These are phyloP conservation scores for Dactylellina haptotyla DNA, from an alignment of 2,329 filamentous ascomycete genomes.

Conservation along the genomic window DNA sequence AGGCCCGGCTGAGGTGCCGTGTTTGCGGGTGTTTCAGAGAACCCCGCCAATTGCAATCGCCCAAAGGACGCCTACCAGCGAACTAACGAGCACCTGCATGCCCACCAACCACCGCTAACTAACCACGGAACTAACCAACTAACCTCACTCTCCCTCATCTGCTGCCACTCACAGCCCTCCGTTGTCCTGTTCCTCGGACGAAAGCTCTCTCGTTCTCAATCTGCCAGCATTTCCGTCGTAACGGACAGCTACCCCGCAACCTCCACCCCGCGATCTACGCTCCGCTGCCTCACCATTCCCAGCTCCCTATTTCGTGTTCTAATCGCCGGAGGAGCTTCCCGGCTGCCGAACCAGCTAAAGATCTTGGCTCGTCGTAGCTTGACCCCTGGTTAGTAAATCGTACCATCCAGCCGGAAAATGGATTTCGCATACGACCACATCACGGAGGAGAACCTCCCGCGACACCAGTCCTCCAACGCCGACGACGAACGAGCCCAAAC, in stretches of 20 bases:
- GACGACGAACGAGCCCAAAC: conserved; percentile 62
- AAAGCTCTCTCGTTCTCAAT: neutral
- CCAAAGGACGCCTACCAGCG: neutral
- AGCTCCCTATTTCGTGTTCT: neutral
- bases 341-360: conserved; percentile 5
- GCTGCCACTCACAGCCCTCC: conserved; percentile 2
- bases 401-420: conserved; percentile 72
- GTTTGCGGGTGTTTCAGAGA: conserved; percentile 39
- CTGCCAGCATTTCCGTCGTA: neutral
- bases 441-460: conserved; percentile 78
- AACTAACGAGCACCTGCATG: conserved; percentile 8
- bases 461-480: conserved; percentile 65
- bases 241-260: neutral
- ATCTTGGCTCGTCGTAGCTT: conserved; percentile 1
- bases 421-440: conserved; percentile 98
- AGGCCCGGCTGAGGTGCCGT: conserved; percentile 7
- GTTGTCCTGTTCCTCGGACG: neutral
- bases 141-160: conserved; percentile 3
- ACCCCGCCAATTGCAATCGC: conserved; percentile 50
- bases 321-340: conserved; percentile 3
- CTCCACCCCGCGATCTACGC: neutral
- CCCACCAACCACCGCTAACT: too few relatives aligned
- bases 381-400: neutral
- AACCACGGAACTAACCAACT: conserved; percentile 6
- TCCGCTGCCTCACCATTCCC: neutral